Base-by-base conservation (phyloP, 305 asterid species). In the Fraxinus sp. region DNA sequence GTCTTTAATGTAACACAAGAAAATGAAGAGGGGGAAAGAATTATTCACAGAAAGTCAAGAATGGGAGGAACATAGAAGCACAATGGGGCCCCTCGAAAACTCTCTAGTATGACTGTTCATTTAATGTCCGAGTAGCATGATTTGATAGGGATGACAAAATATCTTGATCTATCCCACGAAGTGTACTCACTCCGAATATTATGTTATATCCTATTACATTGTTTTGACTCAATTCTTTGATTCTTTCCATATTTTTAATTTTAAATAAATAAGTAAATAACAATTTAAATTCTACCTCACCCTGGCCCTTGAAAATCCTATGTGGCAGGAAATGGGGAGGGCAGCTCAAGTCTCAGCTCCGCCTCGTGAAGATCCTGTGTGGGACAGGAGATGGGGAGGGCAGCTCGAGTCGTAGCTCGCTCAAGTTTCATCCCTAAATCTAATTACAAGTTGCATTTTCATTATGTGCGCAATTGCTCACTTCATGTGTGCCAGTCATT, bases 401-500 rank as follows among this genome's bases (percentile, higher is more conserved):
- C 57, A 3, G 49, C 4, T 41, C 49, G 0, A 37, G 44, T 37
- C 44, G 44, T 1, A 44, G 14, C 4, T 10, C 5, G 52, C 16
- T 10, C 16, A n/a, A n/a, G n/a, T n/a, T n/a, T 3, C 52, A 44
- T 44, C 14, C 52, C 16, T 44, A 44, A 44, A 44, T 44, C 52
- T 44, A 44, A 44, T 44, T 44, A 44, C 13, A 44, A 2, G 3
- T 44, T 14, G 5, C 52, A 44, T 2, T 44, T 44, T 44, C 16
- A 44, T 46, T n/a, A 37, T 92, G 24, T 88, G 91, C 78, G 95
- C 87, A 16, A 85, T 91, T 24, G 88, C 97, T 3, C 78, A 91
- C 44, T 91, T 94, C 90, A 84, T 86, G 92, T 90, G 92, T 33
- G 93, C 85, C 52, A 74, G 80, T 68, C 97, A 89, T 79, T 84